Evolutionary conservation across 75 land plant genomes (phyloP), one percentile per base, ranked within the genome.

Genomic region (Azolla pinnata): DNA sequence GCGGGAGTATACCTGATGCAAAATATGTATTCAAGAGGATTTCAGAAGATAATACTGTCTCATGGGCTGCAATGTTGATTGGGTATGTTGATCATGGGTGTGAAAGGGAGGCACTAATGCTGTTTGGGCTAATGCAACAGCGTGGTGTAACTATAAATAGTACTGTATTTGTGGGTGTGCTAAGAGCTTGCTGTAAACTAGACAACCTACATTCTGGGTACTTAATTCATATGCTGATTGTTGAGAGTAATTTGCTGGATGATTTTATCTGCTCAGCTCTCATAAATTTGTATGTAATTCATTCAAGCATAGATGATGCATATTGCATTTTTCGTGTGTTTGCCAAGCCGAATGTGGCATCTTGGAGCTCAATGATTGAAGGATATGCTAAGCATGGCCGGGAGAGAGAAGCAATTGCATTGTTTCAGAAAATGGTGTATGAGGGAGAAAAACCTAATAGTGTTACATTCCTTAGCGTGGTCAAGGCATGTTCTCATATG

Each of bases 401-500:
- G 1, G 25, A 14, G 1, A 1, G 25, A 24, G 2, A 2, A 2
- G 54, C 54, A 4, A 12, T 52, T 23, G 54, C 4, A 16, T 29
- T 52, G 3, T 52, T 52, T 52, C 29, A 23, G 3, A 2, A 26
- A 52, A 52, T 52, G 54, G 29, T 25, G 27, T 10, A 24, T 23
- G 54, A 52, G 10, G 54, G 54, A 1, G 27, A 25, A 24, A 25
- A 12, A 25, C 54, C 54, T 12, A 52, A 25, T 27, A 47, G 58
- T 4, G 20, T 25, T 2, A 21, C 35, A 33, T 52, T 69, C 2
- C 42, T 59, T 16, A 65, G 59, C 26, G 46, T 81, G 49, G 60
- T 81, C 23, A 54, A 57, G 2, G 65, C 73, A 56, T 65, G 61
- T 48, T 63, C 81, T 9, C 4, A 31, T 3, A 2, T 24, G 21